phyloP scores from a whole-genome alignment of 2,329 filamentous ascomycete genomes.

The Grosmannia penicillata region DNA sequence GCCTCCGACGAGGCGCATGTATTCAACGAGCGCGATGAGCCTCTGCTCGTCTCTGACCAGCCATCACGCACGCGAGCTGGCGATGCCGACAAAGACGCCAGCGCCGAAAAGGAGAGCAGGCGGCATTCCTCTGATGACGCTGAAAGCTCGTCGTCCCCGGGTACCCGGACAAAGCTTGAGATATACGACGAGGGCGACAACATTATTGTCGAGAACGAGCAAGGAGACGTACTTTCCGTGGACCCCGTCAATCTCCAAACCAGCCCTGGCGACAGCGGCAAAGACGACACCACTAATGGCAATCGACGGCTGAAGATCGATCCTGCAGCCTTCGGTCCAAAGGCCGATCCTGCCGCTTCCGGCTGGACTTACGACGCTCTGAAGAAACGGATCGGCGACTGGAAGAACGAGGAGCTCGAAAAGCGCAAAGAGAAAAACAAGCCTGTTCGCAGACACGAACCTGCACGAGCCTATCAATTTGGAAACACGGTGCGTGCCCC shows the following conservation, averaged over 20 bases:
- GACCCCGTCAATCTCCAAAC: constrained; percentile 22
- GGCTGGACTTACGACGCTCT: constrained; percentile 29
- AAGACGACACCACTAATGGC: background rate
- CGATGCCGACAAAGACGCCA: background rate
- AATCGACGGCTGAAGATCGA: no score
- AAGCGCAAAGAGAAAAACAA: constrained; percentile 48
- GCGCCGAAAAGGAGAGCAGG: background rate
- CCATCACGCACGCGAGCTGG: background rate
- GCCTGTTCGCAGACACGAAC: constrained; percentile 42
- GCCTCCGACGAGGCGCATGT: constrained; percentile 9
- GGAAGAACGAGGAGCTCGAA: constrained; percentile 44
- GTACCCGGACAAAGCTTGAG: constrained; percentile 30
- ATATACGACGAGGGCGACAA: constrained; percentile 70
- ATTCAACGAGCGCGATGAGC: constrained; percentile 13
- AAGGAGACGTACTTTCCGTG: constrained; percentile 71
- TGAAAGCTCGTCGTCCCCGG: constrained; percentile 6
- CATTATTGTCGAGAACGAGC: constrained; percentile 68
- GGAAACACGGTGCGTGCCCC: constrained; percentile 51
- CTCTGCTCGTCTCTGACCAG: constrained; percentile 4
- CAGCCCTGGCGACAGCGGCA: background rate
- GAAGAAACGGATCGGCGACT: constrained; percentile 34
- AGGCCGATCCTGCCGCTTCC: constrained; percentile 17
- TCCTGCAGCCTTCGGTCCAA: constrained; percentile 12
- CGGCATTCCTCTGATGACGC: constrained; percentile 6
- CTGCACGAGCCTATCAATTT: constrained; percentile 73